Evolutionary conservation across 371 early-diverging fungal species (phyloP).

Genomic region (Haplosporangium sp.): DNA sequence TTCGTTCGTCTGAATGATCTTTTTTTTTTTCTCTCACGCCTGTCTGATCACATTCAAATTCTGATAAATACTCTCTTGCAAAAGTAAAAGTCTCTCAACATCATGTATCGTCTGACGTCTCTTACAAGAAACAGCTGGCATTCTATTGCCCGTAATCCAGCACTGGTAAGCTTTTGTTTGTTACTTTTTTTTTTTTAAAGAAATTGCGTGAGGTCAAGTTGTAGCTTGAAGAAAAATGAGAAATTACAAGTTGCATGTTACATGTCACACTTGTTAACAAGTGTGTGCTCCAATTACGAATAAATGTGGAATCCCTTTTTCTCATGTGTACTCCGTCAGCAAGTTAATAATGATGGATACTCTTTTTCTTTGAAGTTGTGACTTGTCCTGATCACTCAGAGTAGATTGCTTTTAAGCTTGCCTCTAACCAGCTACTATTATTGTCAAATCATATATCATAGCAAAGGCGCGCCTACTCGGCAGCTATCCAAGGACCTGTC

Average conservation of each 20-base stretch:
- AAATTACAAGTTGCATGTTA: too few relatives aligned
- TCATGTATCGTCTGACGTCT: conserved; percentile 47
- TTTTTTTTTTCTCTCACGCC: neutral
- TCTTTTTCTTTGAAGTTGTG: neutral
- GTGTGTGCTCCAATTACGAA: too few relatives aligned
- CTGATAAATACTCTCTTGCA: neutral
- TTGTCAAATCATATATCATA: neutral
- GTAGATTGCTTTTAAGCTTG: neutral
- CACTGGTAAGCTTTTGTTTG: conserved; percentile 26
- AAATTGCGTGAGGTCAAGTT: too few relatives aligned
- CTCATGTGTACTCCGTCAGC: neutral
- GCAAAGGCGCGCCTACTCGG: conserved; percentile 55
- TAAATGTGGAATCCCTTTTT: too few relatives aligned
- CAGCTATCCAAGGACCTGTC: conserved; percentile 89
- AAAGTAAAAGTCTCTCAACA: neutral
- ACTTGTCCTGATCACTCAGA: neutral
- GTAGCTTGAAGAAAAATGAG: too few relatives aligned
- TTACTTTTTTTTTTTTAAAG: too few relatives aligned
- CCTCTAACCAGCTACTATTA: too few relatives aligned
- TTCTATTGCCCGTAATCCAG: conserved; percentile 20
- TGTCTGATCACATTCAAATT: too few relatives aligned
- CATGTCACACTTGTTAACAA: too few relatives aligned
- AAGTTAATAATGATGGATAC: too few relatives aligned
- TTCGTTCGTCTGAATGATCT: neutral
- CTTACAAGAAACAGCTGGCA: conserved; percentile 33